A percentile compares a stretch with the other conserved stretches of the same genome.
phyloP scores from a whole-genome alignment of 257 asterid genomes.

The Gynochthodes officinalis region DNA sequence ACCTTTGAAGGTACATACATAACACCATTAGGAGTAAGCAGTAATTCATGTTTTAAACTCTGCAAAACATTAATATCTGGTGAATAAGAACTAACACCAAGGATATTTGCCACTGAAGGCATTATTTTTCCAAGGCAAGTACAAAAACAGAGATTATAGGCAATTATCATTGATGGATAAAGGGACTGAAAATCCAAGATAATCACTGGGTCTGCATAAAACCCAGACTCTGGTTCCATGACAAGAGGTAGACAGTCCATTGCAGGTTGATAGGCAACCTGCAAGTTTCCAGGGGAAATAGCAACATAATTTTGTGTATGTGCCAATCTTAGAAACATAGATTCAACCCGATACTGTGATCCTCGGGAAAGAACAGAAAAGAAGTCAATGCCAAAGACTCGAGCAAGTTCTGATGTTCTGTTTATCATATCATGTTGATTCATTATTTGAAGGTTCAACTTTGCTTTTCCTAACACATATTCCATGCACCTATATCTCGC shows the following conservation, averaged over 20 bases:
- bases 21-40: conserved; percentile 88
- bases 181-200: conserved; percentile 97
- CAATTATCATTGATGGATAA: conserved; percentile 97
- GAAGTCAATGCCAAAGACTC: conserved; percentile 93
- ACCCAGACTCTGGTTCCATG: conserved; percentile 96
- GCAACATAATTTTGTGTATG: conserved; percentile 92
- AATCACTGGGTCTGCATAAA: conserved; percentile 87
- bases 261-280: conserved; percentile 95
- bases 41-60: conserved; percentile 51
- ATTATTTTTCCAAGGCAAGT: conserved; percentile 87
- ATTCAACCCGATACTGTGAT: conserved; percentile 96
- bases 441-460: conserved; percentile 73
- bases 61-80: conserved; percentile 47
- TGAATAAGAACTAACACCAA: conserved; percentile 81
- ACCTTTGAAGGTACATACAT: conserved; percentile 74
- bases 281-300: conserved; percentile 88
- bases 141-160: conserved; percentile 86
- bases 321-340: conserved; percentile 87
- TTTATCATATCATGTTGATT: conserved; percentile 88
- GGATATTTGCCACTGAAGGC: conserved; percentile 44
- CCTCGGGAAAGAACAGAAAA: conserved; percentile 95
- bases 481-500: conserved; percentile 78
- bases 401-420: conserved; percentile 97
- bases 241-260: conserved; percentile 98
- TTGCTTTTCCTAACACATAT: conserved; percentile 66